A percentile compares a stretch with the other conserved stretches of the same genome.
Conservation (phyloP, 305 asterid genomes). For the Coffea humblotiana region DNA sequence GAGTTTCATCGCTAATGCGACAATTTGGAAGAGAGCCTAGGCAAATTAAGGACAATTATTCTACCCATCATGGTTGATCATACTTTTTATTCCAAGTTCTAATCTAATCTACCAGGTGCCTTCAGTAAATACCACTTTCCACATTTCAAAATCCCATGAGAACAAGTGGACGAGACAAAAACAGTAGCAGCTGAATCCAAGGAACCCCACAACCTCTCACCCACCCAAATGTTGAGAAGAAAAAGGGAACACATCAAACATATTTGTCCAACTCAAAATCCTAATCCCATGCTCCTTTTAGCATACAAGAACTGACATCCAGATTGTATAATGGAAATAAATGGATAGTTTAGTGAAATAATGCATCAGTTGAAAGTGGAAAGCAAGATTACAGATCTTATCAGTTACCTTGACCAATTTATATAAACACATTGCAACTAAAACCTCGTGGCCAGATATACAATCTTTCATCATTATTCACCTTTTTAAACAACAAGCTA, state of each 20-base stretch:
- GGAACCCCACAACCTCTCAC: constrained; percentile 7
- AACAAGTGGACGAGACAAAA: constrained; percentile 21
- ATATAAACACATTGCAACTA: too few species aligned
- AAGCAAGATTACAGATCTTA: too few species aligned
- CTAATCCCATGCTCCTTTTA: constrained; percentile 60
- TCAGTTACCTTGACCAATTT: too few species aligned
- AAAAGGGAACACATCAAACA: constrained; percentile 38
- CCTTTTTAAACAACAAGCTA: too few species aligned
- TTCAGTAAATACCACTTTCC: background rate
- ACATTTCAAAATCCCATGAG: background rate
- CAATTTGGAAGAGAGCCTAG: background rate
- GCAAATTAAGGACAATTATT: background rate
- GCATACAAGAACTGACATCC: constrained; percentile 69
- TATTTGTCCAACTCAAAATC: constrained; percentile 43
- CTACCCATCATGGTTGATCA: too few species aligned
- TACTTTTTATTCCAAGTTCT: too few species aligned
- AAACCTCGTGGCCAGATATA: too few species aligned
- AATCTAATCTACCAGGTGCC: background rate
- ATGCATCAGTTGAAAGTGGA: too few species aligned
- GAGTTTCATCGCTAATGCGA: background rate
- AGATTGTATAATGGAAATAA: too few species aligned
- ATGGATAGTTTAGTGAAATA: too few species aligned
- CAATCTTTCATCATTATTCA: too few species aligned
- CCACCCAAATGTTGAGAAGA: constrained; percentile 13
- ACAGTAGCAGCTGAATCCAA: constrained; percentile 23